Evolutionary conservation across 106 monocot species (phyloP), one percentile per base, ranked within the genome.

Genomic region (Allium fistulosum): DNA sequence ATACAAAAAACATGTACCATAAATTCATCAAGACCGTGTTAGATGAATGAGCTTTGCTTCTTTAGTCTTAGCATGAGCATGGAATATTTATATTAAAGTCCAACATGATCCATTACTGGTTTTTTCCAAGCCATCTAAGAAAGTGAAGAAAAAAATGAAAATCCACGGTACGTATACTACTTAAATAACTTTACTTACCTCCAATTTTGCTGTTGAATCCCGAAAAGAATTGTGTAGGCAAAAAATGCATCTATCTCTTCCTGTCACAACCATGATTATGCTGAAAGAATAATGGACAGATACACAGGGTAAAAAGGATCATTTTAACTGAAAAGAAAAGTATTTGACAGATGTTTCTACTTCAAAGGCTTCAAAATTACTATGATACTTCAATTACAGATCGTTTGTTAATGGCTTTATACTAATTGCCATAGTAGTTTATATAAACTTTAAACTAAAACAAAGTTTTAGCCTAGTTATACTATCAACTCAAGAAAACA

Each of bases 61-160:
- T 81, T 92, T 99, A 67, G 97, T 99, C 81, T 99, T 88, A 59
- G 97, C 97, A 90, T 99, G 97, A 69, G 92, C 89, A 80, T 99
- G 81, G 71, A 99, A 99, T 69, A 99, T 99, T 64, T 92, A 86
- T 62, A 99, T 99, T 68, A 99, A 61, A 99, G 80, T 22, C 86
- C 92, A 65, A 99, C 79, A 55, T 92, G 86, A 80, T 99, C 92
- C 67, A 99, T 71, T 69, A 99, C 92, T 46, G 92, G 97, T 26
- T 90, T 92, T 72, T 77, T 82, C 84, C 88, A 99, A 70, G 82
- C 80, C 77, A 76, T 71, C 91, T 95, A 66, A 37, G 37, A 37
- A 37, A 37, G 12, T 50, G 49, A 10, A 15, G 9, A 17, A 9
- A 16, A 27, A 53, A 52, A 9, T 27, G 53, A 1, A 51, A 67